Evolutionary conservation across 768 basidiomycete genomes (phyloP).

Genomic region (Phylloporus sp.): DNA sequence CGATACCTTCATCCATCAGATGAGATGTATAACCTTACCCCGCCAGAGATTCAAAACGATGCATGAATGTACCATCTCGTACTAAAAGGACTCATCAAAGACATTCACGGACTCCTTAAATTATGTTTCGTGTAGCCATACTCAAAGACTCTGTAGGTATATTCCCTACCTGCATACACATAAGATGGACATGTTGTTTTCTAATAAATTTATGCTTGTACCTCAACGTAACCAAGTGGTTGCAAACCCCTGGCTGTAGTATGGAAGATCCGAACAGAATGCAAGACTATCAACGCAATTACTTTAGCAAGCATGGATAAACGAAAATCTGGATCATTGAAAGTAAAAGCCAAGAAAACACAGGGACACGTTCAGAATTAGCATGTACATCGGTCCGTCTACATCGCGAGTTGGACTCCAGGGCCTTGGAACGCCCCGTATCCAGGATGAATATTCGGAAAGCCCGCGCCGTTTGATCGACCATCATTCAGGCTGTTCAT

Average conservation of each 20-base stretch:
- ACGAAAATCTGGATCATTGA: background rate
- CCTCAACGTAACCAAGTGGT: background rate
- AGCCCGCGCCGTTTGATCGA: constrained; percentile 2
- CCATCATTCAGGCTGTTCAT: constrained; percentile 22
- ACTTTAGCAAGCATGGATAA: background rate
- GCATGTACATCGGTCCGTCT: background rate
- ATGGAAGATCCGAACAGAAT: background rate
- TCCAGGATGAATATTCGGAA: constrained; percentile 17
- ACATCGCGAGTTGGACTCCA: constrained; percentile 27
- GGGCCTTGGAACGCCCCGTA: constrained; percentile 18
- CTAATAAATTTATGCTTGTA: no score
- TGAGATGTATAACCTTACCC: background rate
- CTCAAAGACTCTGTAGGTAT: background rate
- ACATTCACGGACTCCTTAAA: background rate
- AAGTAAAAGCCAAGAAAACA: background rate
- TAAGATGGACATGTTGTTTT: no score
- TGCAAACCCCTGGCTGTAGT: background rate
- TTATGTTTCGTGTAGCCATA: background rate
- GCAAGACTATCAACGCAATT: background rate
- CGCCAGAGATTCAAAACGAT: background rate
- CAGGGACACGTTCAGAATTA: no score
- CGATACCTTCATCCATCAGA: constrained; percentile 15
- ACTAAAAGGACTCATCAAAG: background rate
- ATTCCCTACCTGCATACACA: background rate
- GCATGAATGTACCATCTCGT: background rate